Evolutionary conservation across 805 yeast genomes (phyloP).

Genomic region (Suhomyces canberraensis): DNA sequence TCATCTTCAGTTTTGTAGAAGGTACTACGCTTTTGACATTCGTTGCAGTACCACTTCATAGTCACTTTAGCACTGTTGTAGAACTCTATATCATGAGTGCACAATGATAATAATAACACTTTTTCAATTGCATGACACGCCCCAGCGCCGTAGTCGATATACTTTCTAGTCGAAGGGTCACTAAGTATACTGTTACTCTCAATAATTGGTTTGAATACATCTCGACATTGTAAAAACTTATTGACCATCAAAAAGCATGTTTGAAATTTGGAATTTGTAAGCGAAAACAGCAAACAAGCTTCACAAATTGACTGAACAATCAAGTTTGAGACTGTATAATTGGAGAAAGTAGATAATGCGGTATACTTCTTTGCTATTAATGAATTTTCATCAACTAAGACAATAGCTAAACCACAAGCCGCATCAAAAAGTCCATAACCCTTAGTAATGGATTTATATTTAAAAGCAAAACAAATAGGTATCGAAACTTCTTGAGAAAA

Average conservation of each 20-base stretch:
- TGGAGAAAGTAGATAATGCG: constrained; percentile 24
- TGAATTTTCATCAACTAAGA: constrained; percentile 21
- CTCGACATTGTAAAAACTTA: constrained; percentile 28
- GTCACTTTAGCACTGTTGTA: constrained; percentile 37
- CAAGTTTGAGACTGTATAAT: constrained; percentile 26
- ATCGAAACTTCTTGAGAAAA: constrained; percentile 24
- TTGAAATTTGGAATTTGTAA: constrained; percentile 36
- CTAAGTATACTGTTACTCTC: constrained; percentile 4
- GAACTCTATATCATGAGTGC: constrained; percentile 44
- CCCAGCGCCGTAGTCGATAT: constrained; percentile 15
- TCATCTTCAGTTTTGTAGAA: background rate
- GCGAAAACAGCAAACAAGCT: constrained; percentile 29
- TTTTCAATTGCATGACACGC: constrained; percentile 33
- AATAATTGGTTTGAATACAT: constrained; percentile 12
- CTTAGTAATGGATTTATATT: constrained; percentile 9
- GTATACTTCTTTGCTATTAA: constrained; percentile 16
- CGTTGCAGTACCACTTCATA: constrained; percentile 22
- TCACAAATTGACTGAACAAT: constrained; percentile 35
- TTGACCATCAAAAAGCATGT: constrained; percentile 34
- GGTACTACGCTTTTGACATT: constrained; percentile 1
- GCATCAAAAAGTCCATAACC: constrained; percentile 26
- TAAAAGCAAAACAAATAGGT: constrained; percentile 26
- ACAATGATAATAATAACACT: constrained; percentile 35
- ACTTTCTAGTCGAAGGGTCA: constrained; percentile 6
- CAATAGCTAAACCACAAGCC: constrained; percentile 31